Conservation (phyloP, 768 basidiomycete species). For the Lactifluus piperatus region DNA sequence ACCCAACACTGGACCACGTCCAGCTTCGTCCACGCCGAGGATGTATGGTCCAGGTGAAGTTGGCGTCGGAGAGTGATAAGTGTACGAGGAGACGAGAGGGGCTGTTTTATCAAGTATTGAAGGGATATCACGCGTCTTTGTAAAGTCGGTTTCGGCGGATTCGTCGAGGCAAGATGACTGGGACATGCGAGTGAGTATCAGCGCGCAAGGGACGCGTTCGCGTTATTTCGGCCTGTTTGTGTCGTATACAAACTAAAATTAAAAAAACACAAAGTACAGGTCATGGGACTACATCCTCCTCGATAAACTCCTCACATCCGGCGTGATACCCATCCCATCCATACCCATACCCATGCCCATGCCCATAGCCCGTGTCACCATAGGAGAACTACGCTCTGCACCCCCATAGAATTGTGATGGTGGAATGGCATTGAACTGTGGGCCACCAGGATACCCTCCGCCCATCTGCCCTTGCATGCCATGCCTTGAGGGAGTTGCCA, state of each 20-base stretch:
- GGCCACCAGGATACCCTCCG: slow-evolving; percentile 20
- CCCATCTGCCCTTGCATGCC: slow-evolving; percentile 23
- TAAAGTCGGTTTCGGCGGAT: neutral
- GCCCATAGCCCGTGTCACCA: slow-evolving; percentile 17
- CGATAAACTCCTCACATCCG: slow-evolving; percentile 18
- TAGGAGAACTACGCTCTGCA: slow-evolving; percentile 20
- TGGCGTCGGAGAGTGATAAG: slow-evolving; percentile 66
- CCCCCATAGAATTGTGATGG: slow-evolving; percentile 35
- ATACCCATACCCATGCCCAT: slow-evolving; percentile 16
- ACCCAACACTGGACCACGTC: slow-evolving; percentile 89
- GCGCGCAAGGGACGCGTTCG: slow-evolving; percentile 13
- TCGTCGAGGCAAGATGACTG: slow-evolving; percentile 5
- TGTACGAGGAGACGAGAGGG: slow-evolving; percentile 62
- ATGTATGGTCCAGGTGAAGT: slow-evolving; percentile 75
- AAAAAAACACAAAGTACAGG: neutral
- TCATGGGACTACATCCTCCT: slow-evolving; percentile 5
- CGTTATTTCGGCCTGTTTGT: slow-evolving; percentile 17
- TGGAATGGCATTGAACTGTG: slow-evolving; percentile 29
- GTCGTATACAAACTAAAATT: neutral
- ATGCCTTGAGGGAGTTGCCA: slow-evolving; percentile 24
- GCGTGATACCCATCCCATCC: slow-evolving; percentile 20
- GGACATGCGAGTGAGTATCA: neutral
- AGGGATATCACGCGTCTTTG: slow-evolving; percentile 30
- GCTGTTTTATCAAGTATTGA: slow-evolving; percentile 51
- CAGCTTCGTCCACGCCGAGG: slow-evolving; percentile 98